Base-by-base conservation (phyloP, 352 stramenopile species). In the Phytophthora multivora region DNA sequence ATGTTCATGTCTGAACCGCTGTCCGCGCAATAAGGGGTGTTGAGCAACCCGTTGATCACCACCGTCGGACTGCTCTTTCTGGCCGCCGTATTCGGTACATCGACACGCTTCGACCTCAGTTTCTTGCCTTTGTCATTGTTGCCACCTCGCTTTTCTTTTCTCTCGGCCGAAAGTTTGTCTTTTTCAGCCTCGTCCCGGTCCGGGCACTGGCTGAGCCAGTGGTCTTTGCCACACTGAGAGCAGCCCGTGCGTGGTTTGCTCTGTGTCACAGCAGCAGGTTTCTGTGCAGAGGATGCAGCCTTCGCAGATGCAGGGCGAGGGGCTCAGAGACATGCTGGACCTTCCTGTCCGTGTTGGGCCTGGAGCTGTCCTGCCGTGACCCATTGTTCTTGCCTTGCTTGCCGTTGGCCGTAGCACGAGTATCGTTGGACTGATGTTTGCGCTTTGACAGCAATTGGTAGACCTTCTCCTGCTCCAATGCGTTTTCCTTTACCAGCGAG, bases 391-490 rank as follows among this genome's bases (percentile, higher is more conserved):
- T 3, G 23, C 21, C 42, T 2, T 25, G 13, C 19, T 45, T 45
- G 0, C 12, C 5, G 18, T 30, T 52, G 5, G 28, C 7, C 4
- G 30, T 12, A 7, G 3, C 9, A 8, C 26, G 26, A 30, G 26
- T 0, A 21, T 51, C 28, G n/a, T 26, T 33, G 6, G 16, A 12
- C 19, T 46, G 21, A 13, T 46, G 35, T 35, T 40, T 52, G 6
- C 51, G 33, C 4, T 56, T 68, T 0, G 26, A 7, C 25, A 60
- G 33, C 19, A 60, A 12, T 16, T 18, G 23, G 25, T 19, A 63
- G 9, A 59, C 3, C 21, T 62, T 66, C 16, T 75, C 62, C 16
- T 71, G 57, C 30, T 71, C 56, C 3, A 71, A 18, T 2, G 62
- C 56, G 16, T 71, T 75, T 3, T 66, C 62, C 13, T 52, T 61